Conservation (phyloP, 2,329 filamentous ascomycete genomes). For the Teratosphaeria zuluensis region DNA sequence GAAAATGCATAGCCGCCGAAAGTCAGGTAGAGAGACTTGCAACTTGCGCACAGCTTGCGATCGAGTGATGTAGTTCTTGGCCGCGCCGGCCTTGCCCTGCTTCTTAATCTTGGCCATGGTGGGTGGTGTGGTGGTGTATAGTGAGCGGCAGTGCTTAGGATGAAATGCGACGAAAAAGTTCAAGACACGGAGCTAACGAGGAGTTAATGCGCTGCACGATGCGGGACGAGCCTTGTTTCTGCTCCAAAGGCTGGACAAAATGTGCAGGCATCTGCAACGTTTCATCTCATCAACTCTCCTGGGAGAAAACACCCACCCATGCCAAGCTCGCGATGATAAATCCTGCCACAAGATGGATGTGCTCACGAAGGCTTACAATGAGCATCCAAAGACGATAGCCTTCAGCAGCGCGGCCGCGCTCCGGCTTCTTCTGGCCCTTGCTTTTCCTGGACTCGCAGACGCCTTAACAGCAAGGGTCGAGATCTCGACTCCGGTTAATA, state of each 20-base stretch:
- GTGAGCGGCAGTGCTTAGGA: not conserved
- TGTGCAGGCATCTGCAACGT: not conserved
- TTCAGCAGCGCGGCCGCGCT: constrained; percentile 69
- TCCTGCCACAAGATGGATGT: constrained; percentile 4
- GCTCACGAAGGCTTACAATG: constrained; percentile 17
- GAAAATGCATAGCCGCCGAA: constrained; percentile 97
- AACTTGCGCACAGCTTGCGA: constrained; percentile 96
- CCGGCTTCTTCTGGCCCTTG: constrained; percentile 66
- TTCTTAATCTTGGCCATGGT: constrained; percentile 1
- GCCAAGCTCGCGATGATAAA: not conserved
- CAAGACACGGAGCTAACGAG: not conserved
- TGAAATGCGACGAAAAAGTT: not conserved
- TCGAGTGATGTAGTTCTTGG: constrained; percentile 96
- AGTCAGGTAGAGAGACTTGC: constrained; percentile 93
- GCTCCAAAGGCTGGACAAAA: not conserved
- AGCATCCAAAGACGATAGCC: constrained; percentile 48
- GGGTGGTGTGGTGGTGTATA: not conserved
- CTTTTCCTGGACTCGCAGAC: constrained; percentile 75
- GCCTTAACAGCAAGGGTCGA: constrained; percentile 86
- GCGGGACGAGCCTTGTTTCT: not conserved
- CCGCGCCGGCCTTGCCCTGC: constrained; percentile 50
- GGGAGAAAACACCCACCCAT: not conserved
- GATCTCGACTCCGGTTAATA: constrained; percentile 91
- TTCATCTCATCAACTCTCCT: not conserved
- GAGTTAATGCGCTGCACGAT: not conserved